Conservation (phyloP, 345 rosid species). For the Aquilaria yunnanensis region DNA sequence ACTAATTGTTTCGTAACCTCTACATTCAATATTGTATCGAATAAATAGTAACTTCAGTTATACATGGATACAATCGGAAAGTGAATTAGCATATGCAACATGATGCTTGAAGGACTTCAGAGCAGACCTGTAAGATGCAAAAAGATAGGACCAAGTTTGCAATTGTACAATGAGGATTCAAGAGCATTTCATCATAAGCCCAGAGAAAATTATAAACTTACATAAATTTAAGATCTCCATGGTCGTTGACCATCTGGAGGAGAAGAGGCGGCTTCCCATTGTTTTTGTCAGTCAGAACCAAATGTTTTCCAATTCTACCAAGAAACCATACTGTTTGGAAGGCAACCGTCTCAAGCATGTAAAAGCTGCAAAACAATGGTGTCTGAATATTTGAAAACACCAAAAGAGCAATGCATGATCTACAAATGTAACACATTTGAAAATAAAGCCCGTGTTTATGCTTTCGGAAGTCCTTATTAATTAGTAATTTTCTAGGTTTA, state of each 20-base stretch:
- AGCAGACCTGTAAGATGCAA: constrained; percentile 60
- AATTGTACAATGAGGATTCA: neutral
- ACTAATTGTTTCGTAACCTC: neutral
- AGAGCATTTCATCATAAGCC: too few relatives aligned
- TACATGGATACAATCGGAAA: constrained; percentile 71
- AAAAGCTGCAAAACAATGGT: constrained; percentile 61
- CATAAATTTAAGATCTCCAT: constrained; percentile 72
- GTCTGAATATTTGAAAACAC: constrained; percentile 32
- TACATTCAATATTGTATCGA: neutral
- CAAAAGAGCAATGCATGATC: too few relatives aligned
- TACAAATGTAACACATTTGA: too few relatives aligned
- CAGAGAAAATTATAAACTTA: constrained; percentile 25
- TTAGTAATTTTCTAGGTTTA: too few relatives aligned
- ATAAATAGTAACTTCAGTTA: constrained; percentile 1
- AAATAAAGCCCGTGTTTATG: too few relatives aligned
- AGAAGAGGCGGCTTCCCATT: constrained; percentile 60
- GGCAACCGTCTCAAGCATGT: constrained; percentile 56
- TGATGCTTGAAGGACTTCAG: constrained; percentile 68
- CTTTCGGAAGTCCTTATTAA: too few relatives aligned
- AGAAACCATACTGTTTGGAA: constrained; percentile 49
- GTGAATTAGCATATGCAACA: constrained; percentile 74
- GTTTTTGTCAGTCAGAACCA: constrained; percentile 59
- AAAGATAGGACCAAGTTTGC: constrained; percentile 4
- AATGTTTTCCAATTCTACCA: constrained; percentile 83
- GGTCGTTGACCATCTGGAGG: constrained; percentile 57